Conservation (phyloP, 768 basidiomycete genomes). For the Tylopilus sp. region DNA sequence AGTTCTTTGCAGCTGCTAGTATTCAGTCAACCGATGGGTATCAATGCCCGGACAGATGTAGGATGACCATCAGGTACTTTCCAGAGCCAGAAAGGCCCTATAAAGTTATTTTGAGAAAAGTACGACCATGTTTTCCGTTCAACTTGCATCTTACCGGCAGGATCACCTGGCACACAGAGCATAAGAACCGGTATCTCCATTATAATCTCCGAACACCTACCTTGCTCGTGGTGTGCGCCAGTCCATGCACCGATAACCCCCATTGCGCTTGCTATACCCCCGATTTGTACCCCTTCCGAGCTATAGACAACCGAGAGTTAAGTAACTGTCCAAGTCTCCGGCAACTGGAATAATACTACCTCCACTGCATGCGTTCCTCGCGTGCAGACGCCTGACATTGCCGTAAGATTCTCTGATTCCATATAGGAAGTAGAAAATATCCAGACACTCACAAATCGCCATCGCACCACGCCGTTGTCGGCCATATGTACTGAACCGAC, state of each 20-base stretch:
- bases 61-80: conserved; percentile 45
- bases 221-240: conserved; percentile 54
- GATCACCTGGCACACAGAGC: conserved; percentile 46
- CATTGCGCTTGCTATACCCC: conserved; percentile 58
- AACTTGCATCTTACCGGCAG: conserved; percentile 48
- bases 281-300: conserved; percentile 66
- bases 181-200: not conserved
- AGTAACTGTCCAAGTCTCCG: not conserved
- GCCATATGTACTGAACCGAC: conserved; percentile 52
- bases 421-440: not conserved
- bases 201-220: conserved; percentile 26
- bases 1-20: too few species aligned
- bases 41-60: conserved; percentile 30
- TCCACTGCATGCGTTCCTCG: conserved; percentile 55
- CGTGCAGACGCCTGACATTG: conserved; percentile 48
- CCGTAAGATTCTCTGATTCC: conserved; percentile 9
- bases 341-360: conserved; percentile 35
- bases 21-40: not conserved
- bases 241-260: conserved; percentile 72
- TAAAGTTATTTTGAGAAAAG: not conserved
- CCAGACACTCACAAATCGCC: conserved; percentile 53
- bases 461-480: conserved; percentile 43
- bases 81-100: conserved; percentile 75
- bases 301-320: conserved; percentile 30
- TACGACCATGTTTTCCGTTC: too few species aligned